Percentiles rank a stretch among this genome's conserved stretches.
These are phyloP conservation scores for Colletotrichum somersetense DNA, from an alignment of 2,329 filamentous ascomycete species.

Conservation along the genomic window DNA sequence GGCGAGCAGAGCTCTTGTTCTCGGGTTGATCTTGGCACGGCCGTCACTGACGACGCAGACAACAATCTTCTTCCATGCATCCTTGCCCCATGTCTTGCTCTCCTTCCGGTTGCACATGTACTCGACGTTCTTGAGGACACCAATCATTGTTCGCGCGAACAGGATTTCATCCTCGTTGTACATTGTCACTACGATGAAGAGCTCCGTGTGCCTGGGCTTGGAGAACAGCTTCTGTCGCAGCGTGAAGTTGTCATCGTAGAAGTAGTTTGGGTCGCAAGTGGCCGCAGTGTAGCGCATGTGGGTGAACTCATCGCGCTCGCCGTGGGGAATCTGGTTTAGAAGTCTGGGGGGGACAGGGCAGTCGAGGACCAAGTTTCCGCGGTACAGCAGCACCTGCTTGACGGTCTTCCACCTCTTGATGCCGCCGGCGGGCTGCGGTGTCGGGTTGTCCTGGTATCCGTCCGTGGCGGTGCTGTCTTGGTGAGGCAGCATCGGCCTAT, in stretches of 20 bases:
- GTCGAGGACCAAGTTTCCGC: slow-evolving; percentile 96
- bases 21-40: slow-evolving; percentile 94
- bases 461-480: slow-evolving; percentile 64
- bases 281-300: slow-evolving; percentile 95
- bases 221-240: slow-evolving; percentile 92
- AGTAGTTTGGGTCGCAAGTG: slow-evolving; percentile 91
- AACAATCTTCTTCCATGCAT: slow-evolving; percentile 99
- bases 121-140: slow-evolving; percentile 98
- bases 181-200: slow-evolving; percentile 98
- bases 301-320: slow-evolving; percentile 90
- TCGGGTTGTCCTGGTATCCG: slow-evolving; percentile 60
- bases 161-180: slow-evolving; percentile 99
- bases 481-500: slow-evolving; percentile 80
- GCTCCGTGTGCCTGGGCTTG: slow-evolving; percentile 90
- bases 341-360: slow-evolving; percentile 93
- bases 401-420: slow-evolving; percentile 98
- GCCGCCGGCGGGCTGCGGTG: slow-evolving; percentile 62
- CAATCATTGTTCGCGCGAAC: slow-evolving; percentile 94
- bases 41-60: slow-evolving; percentile 98
- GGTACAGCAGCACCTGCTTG: slow-evolving; percentile 97
- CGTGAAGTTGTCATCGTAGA: slow-evolving; percentile 90
- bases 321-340: slow-evolving; percentile 88
- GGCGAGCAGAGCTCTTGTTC: slow-evolving; percentile 89
- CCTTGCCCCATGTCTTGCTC: slow-evolving; percentile 98
- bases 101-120: slow-evolving; percentile 95